A percentile compares a stretch with the other conserved stretches of the same genome.
phyloP scores from a whole-genome alignment of 2,329 filamentous ascomycete species.

The Epichloe sp. region DNA sequence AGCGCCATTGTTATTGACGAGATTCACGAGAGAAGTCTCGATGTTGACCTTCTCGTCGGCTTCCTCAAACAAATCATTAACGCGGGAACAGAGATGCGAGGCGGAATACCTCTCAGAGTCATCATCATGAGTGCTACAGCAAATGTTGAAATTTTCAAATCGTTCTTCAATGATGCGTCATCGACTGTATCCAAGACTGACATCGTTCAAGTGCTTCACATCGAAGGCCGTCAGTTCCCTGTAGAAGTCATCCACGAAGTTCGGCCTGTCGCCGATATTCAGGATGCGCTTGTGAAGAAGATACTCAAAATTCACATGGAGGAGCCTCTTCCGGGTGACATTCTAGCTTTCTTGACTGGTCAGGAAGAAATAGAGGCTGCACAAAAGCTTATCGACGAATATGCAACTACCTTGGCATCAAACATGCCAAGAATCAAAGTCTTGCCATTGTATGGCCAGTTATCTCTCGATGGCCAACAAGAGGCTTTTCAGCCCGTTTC shows the following conservation, averaged over 20 bases:
- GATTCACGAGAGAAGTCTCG: conserved; percentile 89
- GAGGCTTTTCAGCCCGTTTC: conserved; percentile 68
- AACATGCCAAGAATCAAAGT: conserved; percentile 61
- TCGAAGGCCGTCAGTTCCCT: conserved; percentile 77
- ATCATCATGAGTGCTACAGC: conserved; percentile 96
- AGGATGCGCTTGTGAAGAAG: conserved; percentile 66
- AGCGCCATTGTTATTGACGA: conserved; percentile 89
- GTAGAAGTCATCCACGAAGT: conserved; percentile 67
- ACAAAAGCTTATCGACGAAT: conserved; percentile 69
- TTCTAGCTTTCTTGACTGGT: conserved; percentile 82
- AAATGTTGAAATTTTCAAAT: conserved; percentile 64
- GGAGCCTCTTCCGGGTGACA: conserved; percentile 85
- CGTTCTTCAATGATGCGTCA: conserved; percentile 50
- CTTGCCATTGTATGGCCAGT: conserved; percentile 77
- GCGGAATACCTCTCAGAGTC: conserved; percentile 68
- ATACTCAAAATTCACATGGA: conserved; percentile 80
- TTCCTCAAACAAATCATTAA: conserved; percentile 71
- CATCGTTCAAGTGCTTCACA: conserved; percentile 39
- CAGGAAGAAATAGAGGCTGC: conserved; percentile 84
- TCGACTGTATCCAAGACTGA: conserved; percentile 6
- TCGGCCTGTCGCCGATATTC: conserved; percentile 64
- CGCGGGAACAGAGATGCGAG: conserved; percentile 48
- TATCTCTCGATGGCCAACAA: conserved; percentile 77
- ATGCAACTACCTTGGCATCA: conserved; percentile 56
- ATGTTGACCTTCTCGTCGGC: conserved; percentile 81